These are phyloP conservation scores for Jatropha podagrica DNA, from an alignment of 441 rosid genomes.

Conservation along the genomic window DNA sequence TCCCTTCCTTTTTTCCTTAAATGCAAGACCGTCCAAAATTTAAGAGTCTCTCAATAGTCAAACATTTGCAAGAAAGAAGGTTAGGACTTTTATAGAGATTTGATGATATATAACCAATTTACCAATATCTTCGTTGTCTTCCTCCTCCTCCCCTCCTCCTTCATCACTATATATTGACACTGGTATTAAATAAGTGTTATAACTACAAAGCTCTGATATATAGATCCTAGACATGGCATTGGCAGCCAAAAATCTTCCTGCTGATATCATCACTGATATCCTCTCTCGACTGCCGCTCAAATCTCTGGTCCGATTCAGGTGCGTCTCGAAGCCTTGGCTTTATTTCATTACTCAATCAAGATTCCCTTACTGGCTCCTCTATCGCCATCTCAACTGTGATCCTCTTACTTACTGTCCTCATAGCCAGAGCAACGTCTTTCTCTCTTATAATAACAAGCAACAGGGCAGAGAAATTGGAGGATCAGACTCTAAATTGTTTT, in stretches of 20 bases:
- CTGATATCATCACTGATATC: slow-evolving; percentile 10
- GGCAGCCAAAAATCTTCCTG: background rate
- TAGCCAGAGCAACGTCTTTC: slow-evolving; percentile 1
- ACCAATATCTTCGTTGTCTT: too few species aligned
- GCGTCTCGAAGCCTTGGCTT: slow-evolving; percentile 28
- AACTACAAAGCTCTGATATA: too few species aligned
- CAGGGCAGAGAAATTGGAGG: background rate
- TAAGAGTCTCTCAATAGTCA: too few species aligned
- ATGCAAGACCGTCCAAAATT: too few species aligned
- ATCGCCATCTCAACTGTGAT: slow-evolving; percentile 8
- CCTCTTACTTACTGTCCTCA: slow-evolving; percentile 1
- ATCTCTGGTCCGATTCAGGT: slow-evolving; percentile 31
- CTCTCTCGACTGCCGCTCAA: slow-evolving; percentile 28
- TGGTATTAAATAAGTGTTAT: too few species aligned
- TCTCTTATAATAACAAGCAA: background rate
- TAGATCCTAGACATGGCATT: background rate
- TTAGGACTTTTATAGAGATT: too few species aligned
- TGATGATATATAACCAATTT: too few species aligned
- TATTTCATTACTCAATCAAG: slow-evolving; percentile 9
- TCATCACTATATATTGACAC: too few species aligned
- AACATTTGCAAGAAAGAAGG: too few species aligned
- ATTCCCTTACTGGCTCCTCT: slow-evolving; percentile 12
- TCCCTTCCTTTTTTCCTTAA: too few species aligned
- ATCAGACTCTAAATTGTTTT: background rate
- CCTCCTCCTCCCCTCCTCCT: too few species aligned